A percentile compares a stretch with the other conserved stretches of the same genome.
These are phyloP conservation scores for Pleurotus tuoliensis DNA, from an alignment of 768 basidiomycete species.

Conservation along the genomic window DNA sequence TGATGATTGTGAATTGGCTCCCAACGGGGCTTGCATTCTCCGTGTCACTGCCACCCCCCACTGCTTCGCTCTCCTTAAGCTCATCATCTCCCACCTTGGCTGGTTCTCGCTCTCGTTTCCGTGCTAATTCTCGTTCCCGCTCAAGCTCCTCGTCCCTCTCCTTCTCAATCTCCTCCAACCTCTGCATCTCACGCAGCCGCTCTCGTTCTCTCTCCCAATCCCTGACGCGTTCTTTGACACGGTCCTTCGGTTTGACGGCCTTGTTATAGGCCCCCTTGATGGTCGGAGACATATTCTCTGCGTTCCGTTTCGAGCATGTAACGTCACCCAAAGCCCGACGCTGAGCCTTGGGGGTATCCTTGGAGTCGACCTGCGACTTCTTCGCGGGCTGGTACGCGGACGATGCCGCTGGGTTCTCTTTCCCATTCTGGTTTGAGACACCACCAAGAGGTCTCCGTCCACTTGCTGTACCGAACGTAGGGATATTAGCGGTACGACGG, in stretches of 20 bases:
- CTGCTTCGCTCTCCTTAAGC: slow-evolving; percentile 9
- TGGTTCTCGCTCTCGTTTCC: slow-evolving; percentile 23
- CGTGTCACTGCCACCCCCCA: slow-evolving; percentile 10
- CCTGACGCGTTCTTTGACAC: slow-evolving; percentile 56
- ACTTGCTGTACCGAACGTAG: background rate
- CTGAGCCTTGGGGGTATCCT: slow-evolving; percentile 19
- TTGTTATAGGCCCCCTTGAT: slow-evolving; percentile 4
- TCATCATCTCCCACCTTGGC: slow-evolving; percentile 16
- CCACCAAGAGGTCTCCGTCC: background rate
- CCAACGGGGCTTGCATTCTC: slow-evolving; percentile 4
- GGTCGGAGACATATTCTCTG: slow-evolving; percentile 14
- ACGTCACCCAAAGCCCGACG: slow-evolving; percentile 35
- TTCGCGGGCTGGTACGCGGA: slow-evolving; percentile 13
- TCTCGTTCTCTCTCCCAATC: slow-evolving; percentile 77
- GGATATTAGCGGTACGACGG: background rate
- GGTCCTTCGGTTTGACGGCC: slow-evolving; percentile 32
- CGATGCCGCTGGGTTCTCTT: slow-evolving; percentile 11
- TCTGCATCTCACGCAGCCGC: slow-evolving; percentile 65
- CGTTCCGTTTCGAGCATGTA: slow-evolving; percentile 28
- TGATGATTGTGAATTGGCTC: slow-evolving; percentile 5
- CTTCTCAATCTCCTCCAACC: slow-evolving; percentile 52
- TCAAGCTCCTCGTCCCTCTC: slow-evolving; percentile 42
- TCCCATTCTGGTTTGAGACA: background rate
- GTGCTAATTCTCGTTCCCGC: slow-evolving; percentile 22
- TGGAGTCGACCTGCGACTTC: slow-evolving; percentile 9